Base-by-base conservation (phyloP, 805 yeast genomes). In the Priceomyces castillae region DNA sequence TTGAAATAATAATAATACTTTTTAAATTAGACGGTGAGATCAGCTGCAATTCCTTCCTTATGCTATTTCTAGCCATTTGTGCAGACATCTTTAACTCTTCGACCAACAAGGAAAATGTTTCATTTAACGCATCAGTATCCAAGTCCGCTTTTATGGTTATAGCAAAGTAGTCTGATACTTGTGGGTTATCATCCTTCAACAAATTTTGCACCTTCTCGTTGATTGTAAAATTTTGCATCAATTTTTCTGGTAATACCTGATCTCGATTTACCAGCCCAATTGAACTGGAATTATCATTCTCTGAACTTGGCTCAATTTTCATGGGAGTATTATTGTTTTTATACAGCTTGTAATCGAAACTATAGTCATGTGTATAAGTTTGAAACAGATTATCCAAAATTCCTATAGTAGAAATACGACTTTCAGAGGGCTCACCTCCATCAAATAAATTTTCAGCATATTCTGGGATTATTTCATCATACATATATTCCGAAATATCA, bases 1-100 rank as follows among this genome's bases (percentile, higher is more conserved):
- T 28, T 9, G 31, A 5, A 31, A 36, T 45, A 15, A 41, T 38
- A 11, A 47, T 38, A 7, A 42, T 41, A 10, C 25, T 40, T 12
- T n/a, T 10, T 28, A 5, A 5, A 11, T 28, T 28, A 10, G 12
- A 9, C 15, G 12, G 31, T 28, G 31, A 28, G n/a, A 10, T 16
- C 18, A 33, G 36, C 19, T 33, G 19, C 20, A 17, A 7, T 16
- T 33, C 36, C 12, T 33, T n/a, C 12, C 36, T 33, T 4, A 17
- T 33, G 19, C 12, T 33, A 16, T 15, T 17, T 33, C 23, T 42
- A 20, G 26, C 26, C 37, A 20, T n/a, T 25, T 18, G 23, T n/a
- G 14, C 28, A 14, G 39, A 35, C 7, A n/a, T 11, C 9, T 22
- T 14, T 9, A 34, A 17, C 18, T 30, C 23, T n/a, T 37, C 35